Evolutionary conservation across 2,329 filamentous ascomycete genomes (phyloP).

Genomic region (Exophiala sp.): DNA sequence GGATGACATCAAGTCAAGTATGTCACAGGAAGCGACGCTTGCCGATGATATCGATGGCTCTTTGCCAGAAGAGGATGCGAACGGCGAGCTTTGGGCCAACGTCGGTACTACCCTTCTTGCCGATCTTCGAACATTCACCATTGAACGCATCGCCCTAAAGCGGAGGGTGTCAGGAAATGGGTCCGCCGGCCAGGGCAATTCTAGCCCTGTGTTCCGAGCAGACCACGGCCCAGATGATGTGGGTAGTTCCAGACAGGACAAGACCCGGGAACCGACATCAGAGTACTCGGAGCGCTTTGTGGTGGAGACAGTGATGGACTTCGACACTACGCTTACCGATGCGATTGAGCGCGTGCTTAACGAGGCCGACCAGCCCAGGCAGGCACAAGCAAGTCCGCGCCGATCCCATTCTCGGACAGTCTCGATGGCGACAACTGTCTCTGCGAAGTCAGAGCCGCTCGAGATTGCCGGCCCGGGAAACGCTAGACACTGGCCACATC

Average conservation of each 20-base stretch:
- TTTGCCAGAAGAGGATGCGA: neutral
- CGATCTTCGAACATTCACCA: constrained; percentile 49
- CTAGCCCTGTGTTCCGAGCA: neutral
- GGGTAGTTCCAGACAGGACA: neutral
- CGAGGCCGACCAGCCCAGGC: constrained; percentile 10
- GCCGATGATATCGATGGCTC: constrained; percentile 1
- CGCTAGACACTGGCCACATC: constrained; percentile 4
- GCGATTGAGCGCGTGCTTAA: constrained; percentile 51
- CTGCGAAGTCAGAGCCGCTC: constrained; percentile 27
- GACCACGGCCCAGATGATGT: neutral
- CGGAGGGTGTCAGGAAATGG: constrained; percentile 36
- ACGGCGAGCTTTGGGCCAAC: constrained; percentile 44
- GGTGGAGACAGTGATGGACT: constrained; percentile 52
- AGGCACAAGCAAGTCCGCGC: constrained; percentile 7
- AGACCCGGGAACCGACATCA: neutral
- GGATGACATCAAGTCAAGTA: constrained; percentile 51
- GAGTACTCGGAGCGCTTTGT: constrained; percentile 35
- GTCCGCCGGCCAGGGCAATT: neutral
- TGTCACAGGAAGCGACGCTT: constrained; percentile 46
- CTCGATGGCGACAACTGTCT: constrained; percentile 25
- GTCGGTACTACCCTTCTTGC: constrained; percentile 54
- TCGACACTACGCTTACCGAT: constrained; percentile 53
- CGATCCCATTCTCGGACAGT: constrained; percentile 20
- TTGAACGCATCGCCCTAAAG: constrained; percentile 52
- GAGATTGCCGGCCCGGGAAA: constrained; percentile 17